Evolutionary conservation across 495 filamentous ascomycete genomes (phyloP), one percentile per base, ranked within the genome.

Genomic region (Xylaria castorea): DNA sequence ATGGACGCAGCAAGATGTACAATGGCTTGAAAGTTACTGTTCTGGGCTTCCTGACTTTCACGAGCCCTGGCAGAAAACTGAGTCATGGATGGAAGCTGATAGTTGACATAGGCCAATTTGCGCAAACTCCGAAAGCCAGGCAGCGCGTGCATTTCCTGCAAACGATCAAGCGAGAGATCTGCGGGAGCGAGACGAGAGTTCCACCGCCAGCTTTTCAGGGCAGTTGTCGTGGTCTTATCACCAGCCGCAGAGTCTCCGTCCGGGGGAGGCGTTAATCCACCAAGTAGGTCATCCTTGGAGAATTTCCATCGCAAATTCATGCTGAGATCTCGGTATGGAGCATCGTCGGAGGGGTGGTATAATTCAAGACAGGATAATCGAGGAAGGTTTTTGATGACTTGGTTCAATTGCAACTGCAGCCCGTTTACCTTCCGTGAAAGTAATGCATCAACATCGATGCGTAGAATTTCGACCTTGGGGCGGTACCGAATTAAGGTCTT

Each of bases 171-270:
- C 50, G 87, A 77, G 38, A 83, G 73, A n/a, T 78, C 78, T 1
- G 84, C 81, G 11, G 87, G 84, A 72, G 87, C 85, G 58, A 92
- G 84, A n/a, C 90, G 87, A 44, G 87, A 81, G 74, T 92, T 95
- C 94, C 94, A 97, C 42, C 89, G 89, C 92, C 92, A 97, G 66
- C 86, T 89, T 40, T 82, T 84, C 38, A 97, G 87, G 46, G 77
- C 77, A 14, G 86, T 80, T 2, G 70, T 63, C 2, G 57, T 55
- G 16, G 50, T 50, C n/a, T 66, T 70, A 11, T 25, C 55, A 57
- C 40, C 66, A 9, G 14, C 57, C 3, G 70, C 74, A 64, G 53
- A 12, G 50, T 78, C 76, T 25, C 70, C 53, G 8, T 83, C 81
- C 46, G 77, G 55, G 44, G 6, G n/a, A 58, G 38, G 68, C 67